Evolutionary conservation across 1,284 basidiomycete species (phyloP), one percentile per base, ranked within the genome.

Genomic region (Marasmius oreades): DNA sequence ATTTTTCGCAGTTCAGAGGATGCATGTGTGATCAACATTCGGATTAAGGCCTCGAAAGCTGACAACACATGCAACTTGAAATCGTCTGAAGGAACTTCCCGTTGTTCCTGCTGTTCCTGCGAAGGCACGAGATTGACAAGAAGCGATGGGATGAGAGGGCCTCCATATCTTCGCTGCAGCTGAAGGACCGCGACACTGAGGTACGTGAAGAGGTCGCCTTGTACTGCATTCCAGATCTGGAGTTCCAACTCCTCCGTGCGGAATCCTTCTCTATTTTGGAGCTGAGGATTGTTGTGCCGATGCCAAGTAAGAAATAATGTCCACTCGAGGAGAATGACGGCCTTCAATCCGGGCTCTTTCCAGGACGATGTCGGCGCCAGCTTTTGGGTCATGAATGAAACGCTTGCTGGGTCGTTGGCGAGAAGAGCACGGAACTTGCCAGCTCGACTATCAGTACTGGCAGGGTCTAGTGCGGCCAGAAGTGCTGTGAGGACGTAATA

Each of bases 1-100:
- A 97, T 87, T 67, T 92, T 93, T 44, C 92, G 84, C n/a, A 97
- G 77, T 68, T 95, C 90, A 0, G 90, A 88, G 12, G 90, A 92
- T 7, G 91, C 88, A 59, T 89, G 86, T 0, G 84, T 86, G 62
- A 97, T 86, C 43, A 91, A 73, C 16, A 84, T 83, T 34, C 88
- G 80, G 36, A 95, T 72, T 16, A 96, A 78, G 1, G 76, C 74
- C 65, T 95, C 92, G 57, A 92, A 84, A 20, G 84, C 80, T 24
- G 77, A 71, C 26, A 93, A 74, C 11, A 95, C 73, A 26, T 81
- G 73, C 1, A 78, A 73, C 60, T 80, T 82, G 70, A 92, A 91
- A 52, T 90, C 88, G 1, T 82, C 78, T 0, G 77, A 67, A 1
- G 85, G 84, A 0, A 81, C 68, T 34, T 90, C 88, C 26, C 81